Evolutionary conservation across 2,329 filamentous ascomycete species (phyloP).

Genomic region (Aspergillus niger): DNA sequence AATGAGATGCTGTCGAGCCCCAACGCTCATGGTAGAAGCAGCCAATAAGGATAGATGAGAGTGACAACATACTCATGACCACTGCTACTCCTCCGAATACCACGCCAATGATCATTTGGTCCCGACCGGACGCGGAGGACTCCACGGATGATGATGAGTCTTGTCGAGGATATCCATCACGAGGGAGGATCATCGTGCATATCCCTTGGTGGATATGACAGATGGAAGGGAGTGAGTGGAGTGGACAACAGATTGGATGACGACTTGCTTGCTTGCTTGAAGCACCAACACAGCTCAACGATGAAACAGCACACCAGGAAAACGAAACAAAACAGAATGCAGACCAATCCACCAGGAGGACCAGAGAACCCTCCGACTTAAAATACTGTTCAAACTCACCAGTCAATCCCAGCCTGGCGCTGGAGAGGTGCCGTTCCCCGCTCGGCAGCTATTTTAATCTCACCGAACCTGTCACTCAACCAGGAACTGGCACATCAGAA

Average conservation of each 20-base stretch:
- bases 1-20: not conserved
- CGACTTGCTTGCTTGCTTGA: not conserved
- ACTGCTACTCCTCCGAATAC: slow-evolving; percentile 30
- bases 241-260: not conserved
- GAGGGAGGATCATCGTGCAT: not conserved
- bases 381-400: not conserved
- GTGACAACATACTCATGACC: slow-evolving; percentile 27
- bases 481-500: not conserved
- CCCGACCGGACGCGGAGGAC: not conserved
- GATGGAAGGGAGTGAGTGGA: not conserved
- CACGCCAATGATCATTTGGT: slow-evolving; percentile 31
- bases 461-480: not conserved
- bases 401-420: not conserved
- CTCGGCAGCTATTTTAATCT: slow-evolving; percentile 5
- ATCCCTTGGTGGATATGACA: not conserved
- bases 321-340: not conserved
- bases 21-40: not conserved
- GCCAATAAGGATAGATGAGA: not conserved
- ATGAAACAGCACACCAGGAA: not conserved
- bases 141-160: not conserved
- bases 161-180: not conserved
- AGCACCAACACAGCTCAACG: not conserved
- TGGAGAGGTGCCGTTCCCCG: not conserved
- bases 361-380: not conserved
- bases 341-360: not conserved